Evolutionary conservation across 805 yeast genomes (phyloP).

Genomic region (Candida tammaniensis): DNA sequence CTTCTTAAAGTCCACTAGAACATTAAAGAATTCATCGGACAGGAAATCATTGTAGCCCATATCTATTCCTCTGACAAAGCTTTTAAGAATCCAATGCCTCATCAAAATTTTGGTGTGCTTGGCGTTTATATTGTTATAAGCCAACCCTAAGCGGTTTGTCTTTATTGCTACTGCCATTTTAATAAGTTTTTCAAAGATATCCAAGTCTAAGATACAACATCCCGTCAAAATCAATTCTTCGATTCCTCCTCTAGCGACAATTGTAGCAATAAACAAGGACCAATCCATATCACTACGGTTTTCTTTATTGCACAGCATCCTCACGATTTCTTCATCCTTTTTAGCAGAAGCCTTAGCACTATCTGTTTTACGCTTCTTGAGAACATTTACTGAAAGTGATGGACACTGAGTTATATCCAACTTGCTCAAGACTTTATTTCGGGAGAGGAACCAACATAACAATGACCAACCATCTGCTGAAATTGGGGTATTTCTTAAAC

Average conservation of each 20-base stretch:
- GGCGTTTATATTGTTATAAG: constrained; percentile 62
- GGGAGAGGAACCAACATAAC: constrained; percentile 70
- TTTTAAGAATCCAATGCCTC: constrained; percentile 54
- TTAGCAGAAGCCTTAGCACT: constrained; percentile 13
- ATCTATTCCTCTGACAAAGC: constrained; percentile 67
- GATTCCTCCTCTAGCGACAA: constrained; percentile 68
- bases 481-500: constrained; percentile 75
- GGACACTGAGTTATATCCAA: constrained; percentile 74
- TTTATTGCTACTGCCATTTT: constrained; percentile 50
- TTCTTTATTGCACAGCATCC: constrained; percentile 48
- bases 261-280: constrained; percentile 68
- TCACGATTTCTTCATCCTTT: constrained; percentile 22
- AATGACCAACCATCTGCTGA: constrained; percentile 73
- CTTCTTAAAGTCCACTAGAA: constrained; percentile 32
- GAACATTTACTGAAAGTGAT: constrained; percentile 41
- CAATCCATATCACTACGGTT: constrained; percentile 81
- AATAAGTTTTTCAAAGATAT: constrained; percentile 53
- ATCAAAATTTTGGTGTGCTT: constrained; percentile 55
- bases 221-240: constrained; percentile 82
- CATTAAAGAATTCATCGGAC: constrained; percentile 28
- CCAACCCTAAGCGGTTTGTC: constrained; percentile 71
- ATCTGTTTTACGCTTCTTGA: constrained; percentile 30
- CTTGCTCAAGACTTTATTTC: constrained; percentile 55
- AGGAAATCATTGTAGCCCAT: constrained; percentile 77
- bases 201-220: constrained; percentile 56